Evolutionary conservation across 2,329 filamentous ascomycete genomes (phyloP).

Genomic region (Plenodomus lindquistii): DNA sequence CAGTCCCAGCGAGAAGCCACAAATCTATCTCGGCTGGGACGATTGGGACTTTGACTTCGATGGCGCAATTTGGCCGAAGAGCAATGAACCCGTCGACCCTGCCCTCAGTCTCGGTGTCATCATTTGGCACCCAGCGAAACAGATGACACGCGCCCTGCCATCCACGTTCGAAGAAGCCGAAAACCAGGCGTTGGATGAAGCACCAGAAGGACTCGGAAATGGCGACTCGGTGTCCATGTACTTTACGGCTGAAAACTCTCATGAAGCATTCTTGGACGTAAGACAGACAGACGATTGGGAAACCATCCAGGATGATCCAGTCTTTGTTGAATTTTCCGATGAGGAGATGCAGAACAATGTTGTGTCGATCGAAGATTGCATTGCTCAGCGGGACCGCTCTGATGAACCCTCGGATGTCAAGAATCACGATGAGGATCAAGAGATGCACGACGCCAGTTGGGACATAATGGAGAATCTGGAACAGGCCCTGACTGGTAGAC

Average conservation of each 20-base stretch:
- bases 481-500: constrained; percentile 39
- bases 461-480: constrained; percentile 47
- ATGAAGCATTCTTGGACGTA: constrained; percentile 52
- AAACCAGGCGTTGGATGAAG: constrained; percentile 46
- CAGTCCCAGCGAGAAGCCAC: constrained; percentile 24
- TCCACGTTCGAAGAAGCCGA: constrained; percentile 51
- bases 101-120: constrained; percentile 52
- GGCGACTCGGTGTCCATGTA: constrained; percentile 57
- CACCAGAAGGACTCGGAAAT: constrained; percentile 41
- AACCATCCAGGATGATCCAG: constrained; percentile 54
- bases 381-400: constrained; percentile 45
- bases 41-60: constrained; percentile 52
- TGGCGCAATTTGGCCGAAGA: constrained; percentile 50
- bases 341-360: constrained; percentile 44
- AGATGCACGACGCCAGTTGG: constrained; percentile 41
- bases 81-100: constrained; percentile 50
- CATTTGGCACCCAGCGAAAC: constrained; percentile 50
- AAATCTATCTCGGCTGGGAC: constrained; percentile 42
- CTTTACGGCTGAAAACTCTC: constrained; percentile 48
- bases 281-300: constrained; percentile 56
- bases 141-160: constrained; percentile 49
- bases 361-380: constrained; percentile 50
- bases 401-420: constrained; percentile 31
- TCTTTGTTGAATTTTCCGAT: constrained; percentile 52
- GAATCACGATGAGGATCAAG: constrained; percentile 34